phyloP scores from a whole-genome alignment of 768 basidiomycete genomes.

The Suillus discolor region DNA sequence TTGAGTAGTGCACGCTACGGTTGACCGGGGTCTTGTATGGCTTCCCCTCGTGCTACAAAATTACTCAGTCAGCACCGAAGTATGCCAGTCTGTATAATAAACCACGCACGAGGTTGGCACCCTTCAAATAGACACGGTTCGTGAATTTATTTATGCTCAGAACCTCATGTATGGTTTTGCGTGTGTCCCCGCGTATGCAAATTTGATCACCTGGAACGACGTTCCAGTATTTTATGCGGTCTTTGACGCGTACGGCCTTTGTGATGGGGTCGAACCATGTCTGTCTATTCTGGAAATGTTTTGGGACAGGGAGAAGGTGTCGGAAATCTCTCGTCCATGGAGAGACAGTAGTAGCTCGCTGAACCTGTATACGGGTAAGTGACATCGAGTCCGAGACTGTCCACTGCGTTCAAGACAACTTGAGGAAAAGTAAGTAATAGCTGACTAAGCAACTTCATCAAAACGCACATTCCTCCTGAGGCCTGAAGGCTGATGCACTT shows the following conservation, averaged over 20 bases:
- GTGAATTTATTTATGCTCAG: conserved; percentile 71
- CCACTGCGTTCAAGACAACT: background rate
- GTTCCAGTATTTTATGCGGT: conserved; percentile 87
- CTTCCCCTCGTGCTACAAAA: conserved; percentile 20
- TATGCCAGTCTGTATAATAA: background rate
- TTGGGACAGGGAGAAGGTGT: conserved; percentile 65
- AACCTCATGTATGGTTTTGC: conserved; percentile 66
- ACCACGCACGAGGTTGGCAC: conserved; percentile 34
- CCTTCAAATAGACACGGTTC: conserved; percentile 65
- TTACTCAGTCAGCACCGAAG: conserved; percentile 3
- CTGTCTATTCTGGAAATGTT: conserved; percentile 48
- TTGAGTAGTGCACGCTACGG: conserved; percentile 67
- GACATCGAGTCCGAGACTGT: conserved; percentile 24
- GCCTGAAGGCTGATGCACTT: too few relatives aligned
- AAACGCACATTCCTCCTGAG: too few relatives aligned
- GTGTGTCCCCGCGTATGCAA: conserved; percentile 65
- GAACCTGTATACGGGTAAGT: conserved; percentile 38
- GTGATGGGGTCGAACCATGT: conserved; percentile 42
- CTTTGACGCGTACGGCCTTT: conserved; percentile 61
- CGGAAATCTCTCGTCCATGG: conserved; percentile 69
- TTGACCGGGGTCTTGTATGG: conserved; percentile 27
- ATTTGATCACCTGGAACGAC: conserved; percentile 84
- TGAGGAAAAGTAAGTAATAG: background rate
- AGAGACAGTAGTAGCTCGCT: conserved; percentile 49
- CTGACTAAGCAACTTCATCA: background rate